These are phyloP conservation scores for Boletellus ananas DNA, from an alignment of 768 basidiomycete genomes.

Conservation along the genomic window DNA sequence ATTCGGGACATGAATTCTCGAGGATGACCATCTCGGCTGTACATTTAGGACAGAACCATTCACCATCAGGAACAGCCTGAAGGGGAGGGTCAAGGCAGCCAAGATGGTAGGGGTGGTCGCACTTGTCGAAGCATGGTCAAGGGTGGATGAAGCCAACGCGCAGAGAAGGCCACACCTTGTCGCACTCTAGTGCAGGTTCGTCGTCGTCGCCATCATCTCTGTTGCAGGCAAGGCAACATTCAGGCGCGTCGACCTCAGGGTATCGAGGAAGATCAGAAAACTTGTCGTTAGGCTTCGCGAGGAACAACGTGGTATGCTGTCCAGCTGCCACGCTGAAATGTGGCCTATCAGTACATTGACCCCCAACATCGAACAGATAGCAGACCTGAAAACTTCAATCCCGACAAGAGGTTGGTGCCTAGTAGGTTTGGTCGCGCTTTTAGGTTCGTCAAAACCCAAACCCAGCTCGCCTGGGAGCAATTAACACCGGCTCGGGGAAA, in stretches of 20 bases:
- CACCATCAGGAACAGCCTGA: conserved; percentile 72
- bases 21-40: conserved; percentile 52
- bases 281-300: conserved; percentile 71
- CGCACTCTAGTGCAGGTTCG: conserved; percentile 79
- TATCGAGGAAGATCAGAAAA: conserved; percentile 77
- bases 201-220: conserved; percentile 71
- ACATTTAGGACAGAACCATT: conserved; percentile 90
- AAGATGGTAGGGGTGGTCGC: conserved; percentile 85
- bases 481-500: not conserved
- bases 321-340: conserved; percentile 69
- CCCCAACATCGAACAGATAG: conserved; percentile 31
- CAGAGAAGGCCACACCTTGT: conserved; percentile 56
- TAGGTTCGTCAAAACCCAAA: conserved; percentile 73
- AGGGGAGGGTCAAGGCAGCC: conserved; percentile 80
- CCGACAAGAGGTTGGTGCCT: conserved; percentile 66
- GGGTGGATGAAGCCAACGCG: not conserved
- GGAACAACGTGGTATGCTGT: conserved; percentile 81
- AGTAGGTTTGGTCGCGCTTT: conserved; percentile 83
- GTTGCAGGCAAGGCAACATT: conserved; percentile 67
- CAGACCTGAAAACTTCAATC: conserved; percentile 70
- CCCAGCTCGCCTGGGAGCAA: conserved; percentile 67
- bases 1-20: conserved; percentile 11
- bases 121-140: conserved; percentile 43
- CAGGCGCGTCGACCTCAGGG: conserved; percentile 70
- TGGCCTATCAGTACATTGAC: conserved; percentile 1